A percentile compares a stretch with the other conserved stretches of the same genome.
Conservation (phyloP, 768 basidiomycete species). For the Tylopilus vinaceipallidus region DNA sequence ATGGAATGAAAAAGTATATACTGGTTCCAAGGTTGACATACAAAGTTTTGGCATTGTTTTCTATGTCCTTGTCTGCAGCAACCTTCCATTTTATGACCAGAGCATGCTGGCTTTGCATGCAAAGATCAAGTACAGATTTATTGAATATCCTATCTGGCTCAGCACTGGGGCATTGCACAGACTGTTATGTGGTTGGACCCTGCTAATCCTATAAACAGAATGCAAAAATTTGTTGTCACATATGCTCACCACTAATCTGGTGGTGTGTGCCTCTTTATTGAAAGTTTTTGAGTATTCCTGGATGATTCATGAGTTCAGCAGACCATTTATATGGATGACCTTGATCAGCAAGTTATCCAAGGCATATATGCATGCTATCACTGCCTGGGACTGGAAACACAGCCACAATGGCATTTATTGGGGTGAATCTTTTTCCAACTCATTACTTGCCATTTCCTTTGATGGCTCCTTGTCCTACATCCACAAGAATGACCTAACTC, state of each 20-base stretch:
- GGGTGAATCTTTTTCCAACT: conserved; percentile 60
- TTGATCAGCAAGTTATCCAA: conserved; percentile 81
- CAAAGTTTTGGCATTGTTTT: conserved; percentile 99
- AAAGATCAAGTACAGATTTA: conserved; percentile 95
- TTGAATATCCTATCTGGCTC: conserved; percentile 97
- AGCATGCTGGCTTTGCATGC: conserved; percentile 99
- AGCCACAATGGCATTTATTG: conserved; percentile 45
- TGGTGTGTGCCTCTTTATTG: conserved; percentile 71
- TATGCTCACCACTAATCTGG: conserved; percentile 96
- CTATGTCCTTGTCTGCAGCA: conserved; percentile 96
- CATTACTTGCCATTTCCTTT: conserved; percentile 67
- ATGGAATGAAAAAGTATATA: conserved; percentile 94
- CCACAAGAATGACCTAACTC: conserved; percentile 42
- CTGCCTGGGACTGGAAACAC: conserved; percentile 76
- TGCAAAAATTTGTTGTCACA: conserved; percentile 91
- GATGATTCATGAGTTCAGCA: conserved; percentile 87
- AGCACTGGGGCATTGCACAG: conserved; percentile 66
- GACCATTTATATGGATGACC: conserved; percentile 79
- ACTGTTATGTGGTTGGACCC: not conserved
- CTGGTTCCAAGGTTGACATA: conserved; percentile 96
- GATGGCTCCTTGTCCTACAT: conserved; percentile 41
- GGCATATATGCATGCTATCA: conserved; percentile 70
- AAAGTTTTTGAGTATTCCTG: conserved; percentile 89
- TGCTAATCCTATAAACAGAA: conserved; percentile 48
- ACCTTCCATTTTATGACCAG: conserved; percentile 98